Evolutionary conservation across 2,329 filamentous ascomycete species (phyloP).

Genomic region (Phialocephala subalpina): DNA sequence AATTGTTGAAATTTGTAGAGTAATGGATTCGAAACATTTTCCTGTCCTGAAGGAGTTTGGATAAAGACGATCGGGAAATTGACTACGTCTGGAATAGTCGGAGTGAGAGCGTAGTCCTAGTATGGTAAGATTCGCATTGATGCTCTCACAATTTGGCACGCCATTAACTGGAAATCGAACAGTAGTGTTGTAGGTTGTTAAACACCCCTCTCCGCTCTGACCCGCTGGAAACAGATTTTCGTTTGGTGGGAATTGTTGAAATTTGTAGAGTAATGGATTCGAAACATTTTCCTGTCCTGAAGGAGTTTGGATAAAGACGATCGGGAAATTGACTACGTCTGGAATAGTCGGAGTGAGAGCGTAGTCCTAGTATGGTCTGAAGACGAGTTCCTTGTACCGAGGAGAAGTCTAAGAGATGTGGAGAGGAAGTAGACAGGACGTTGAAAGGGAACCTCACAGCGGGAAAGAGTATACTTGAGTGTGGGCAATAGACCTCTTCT

Average conservation of each 20-base stretch:
- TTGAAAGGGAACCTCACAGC: not conserved
- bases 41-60: slow-evolving; percentile 35
- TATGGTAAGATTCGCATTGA: slow-evolving; percentile 48
- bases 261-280: slow-evolving; percentile 63
- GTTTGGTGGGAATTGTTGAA: slow-evolving; percentile 48
- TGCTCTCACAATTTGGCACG: not conserved
- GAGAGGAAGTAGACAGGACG: too few relatives aligned
- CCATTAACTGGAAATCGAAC: slow-evolving; percentile 2
- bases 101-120: slow-evolving; percentile 55
- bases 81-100: slow-evolving; percentile 51
- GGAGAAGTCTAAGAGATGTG: too few relatives aligned
- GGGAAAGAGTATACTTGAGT: slow-evolving; percentile 38
- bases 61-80: slow-evolving; percentile 43
- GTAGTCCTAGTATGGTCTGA: slow-evolving; percentile 60
- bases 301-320: slow-evolving; percentile 43
- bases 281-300: slow-evolving; percentile 42
- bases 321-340: slow-evolving; percentile 42
- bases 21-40: slow-evolving; percentile 58
- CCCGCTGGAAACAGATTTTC: slow-evolving; percentile 46
- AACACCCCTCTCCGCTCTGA: not conserved
- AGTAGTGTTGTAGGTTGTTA: slow-evolving; percentile 8
- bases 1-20: slow-evolving; percentile 56
- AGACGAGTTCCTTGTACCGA: too few relatives aligned
- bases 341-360: slow-evolving; percentile 53
- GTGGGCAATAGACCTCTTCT: slow-evolving; percentile 40